phyloP scores from a whole-genome alignment of 1,284 basidiomycete species.

The Earliella scabrosa region DNA sequence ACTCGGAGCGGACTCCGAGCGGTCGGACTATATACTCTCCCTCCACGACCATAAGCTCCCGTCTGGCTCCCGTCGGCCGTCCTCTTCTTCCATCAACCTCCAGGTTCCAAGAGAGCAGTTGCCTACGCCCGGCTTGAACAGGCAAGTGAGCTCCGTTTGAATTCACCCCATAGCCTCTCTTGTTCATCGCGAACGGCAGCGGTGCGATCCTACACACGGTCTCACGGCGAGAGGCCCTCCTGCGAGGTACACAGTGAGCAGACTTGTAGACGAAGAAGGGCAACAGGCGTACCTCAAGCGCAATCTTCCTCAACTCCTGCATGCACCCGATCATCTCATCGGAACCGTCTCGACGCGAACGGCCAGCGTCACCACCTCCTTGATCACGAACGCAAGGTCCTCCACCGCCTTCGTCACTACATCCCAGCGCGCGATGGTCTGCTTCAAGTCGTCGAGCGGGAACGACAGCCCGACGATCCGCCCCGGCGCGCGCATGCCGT shows the following conservation, averaged over 20 bases:
- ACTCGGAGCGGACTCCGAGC: no score
- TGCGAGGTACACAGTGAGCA: constrained; percentile 26
- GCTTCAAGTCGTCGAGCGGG: constrained; percentile 78
- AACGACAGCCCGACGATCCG: constrained; percentile 74
- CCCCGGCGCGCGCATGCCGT: constrained; percentile 49
- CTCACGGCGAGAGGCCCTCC: no score
- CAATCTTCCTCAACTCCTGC: constrained; percentile 64
- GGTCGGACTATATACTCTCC: no score
- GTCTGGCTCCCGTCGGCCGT: no score
- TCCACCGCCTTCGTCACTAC: constrained; percentile 83
- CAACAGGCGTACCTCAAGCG: constrained; percentile 53
- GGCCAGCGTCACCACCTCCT: constrained; percentile 71
- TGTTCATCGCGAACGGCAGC: no score
- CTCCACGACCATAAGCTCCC: no score
- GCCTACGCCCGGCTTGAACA: no score
- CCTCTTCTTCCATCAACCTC: no score
- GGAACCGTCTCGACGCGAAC: constrained; percentile 67
- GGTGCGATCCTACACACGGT: no score
- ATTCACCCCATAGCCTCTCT: no score
- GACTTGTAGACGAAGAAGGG: background rate
- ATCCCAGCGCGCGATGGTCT: constrained; percentile 72
- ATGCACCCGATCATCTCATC: constrained; percentile 78
- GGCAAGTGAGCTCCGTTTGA: no score
- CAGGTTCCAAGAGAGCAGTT: no score
- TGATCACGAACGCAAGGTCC: constrained; percentile 73